Evolutionary conservation across 1,284 basidiomycete genomes (phyloP).

Genomic region (Microbotryum intermedium): DNA sequence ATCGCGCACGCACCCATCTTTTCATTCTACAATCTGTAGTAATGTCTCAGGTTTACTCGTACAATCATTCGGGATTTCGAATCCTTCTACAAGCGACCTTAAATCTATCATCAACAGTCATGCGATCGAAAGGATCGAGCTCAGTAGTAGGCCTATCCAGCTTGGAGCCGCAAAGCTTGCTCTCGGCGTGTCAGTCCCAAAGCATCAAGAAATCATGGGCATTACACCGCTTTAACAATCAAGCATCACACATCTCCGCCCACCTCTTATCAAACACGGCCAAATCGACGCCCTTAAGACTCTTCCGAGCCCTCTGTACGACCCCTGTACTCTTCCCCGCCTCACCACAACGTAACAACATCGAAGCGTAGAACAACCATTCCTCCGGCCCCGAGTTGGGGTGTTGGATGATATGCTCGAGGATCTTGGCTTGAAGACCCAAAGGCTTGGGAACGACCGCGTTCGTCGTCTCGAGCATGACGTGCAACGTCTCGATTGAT

Average conservation of each 20-base stretch:
- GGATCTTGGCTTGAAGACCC: slow-evolving; percentile 1
- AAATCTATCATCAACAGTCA: no score
- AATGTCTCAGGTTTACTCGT: no score
- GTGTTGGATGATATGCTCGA: slow-evolving; percentile 13
- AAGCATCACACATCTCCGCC: slow-evolving; percentile 11
- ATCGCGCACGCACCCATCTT: no score
- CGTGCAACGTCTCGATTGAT: neutral
- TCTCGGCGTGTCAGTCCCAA: no score
- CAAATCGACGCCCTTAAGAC: slow-evolving; percentile 2
- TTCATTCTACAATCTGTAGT: no score
- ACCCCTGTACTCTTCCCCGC: slow-evolving; percentile 7
- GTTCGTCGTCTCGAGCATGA: neutral
- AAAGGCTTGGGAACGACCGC: neutral
- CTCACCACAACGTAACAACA: slow-evolving; percentile 6
- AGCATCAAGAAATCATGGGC: neutral
- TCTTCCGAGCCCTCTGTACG: slow-evolving; percentile 5
- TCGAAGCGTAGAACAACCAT: slow-evolving; percentile 20
- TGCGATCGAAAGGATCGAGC: no score
- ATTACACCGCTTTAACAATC: neutral
- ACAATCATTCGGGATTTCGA: no score
- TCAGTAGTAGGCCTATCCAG: no score
- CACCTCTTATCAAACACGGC: slow-evolving; percentile 12
- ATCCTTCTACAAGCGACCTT: no score
- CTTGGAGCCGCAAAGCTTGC: no score
- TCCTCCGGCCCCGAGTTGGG: slow-evolving; percentile 11